Evolutionary conservation across 495 filamentous ascomycete species (phyloP).

Genomic region (Extremus antarcticus): DNA sequence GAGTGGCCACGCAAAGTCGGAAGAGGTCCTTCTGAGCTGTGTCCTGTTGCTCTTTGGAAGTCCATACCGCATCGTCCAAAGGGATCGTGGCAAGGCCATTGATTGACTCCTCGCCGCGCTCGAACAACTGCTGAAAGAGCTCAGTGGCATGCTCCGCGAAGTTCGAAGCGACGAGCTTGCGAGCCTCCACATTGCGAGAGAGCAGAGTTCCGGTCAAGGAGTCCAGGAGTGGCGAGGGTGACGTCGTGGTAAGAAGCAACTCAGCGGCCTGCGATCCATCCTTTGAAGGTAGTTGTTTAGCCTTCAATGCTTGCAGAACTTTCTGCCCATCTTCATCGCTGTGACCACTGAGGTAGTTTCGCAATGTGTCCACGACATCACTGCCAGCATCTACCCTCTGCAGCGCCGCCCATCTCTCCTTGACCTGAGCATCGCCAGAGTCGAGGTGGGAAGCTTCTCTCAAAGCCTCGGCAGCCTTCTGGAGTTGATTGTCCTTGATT

Average conservation of each 20-base stretch:
- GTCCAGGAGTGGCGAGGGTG: slow-evolving; percentile 29
- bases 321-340: slow-evolving; percentile 49
- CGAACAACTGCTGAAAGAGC: slow-evolving; percentile 46
- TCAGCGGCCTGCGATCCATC: slow-evolving; percentile 45
- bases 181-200: slow-evolving; percentile 40
- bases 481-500: neutral
- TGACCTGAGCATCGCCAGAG: slow-evolving; percentile 3
- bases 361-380: neutral
- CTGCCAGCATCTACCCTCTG: neutral
- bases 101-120: slow-evolving; percentile 49
- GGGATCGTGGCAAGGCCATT: slow-evolving; percentile 47
- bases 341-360: slow-evolving; percentile 38
- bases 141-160: slow-evolving; percentile 42
- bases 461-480: slow-evolving; percentile 12
- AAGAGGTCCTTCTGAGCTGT: slow-evolving; percentile 50
- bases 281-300: slow-evolving; percentile 40
- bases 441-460: slow-evolving; percentile 14
- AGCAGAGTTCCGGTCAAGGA: slow-evolving; percentile 51
- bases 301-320: slow-evolving; percentile 43
- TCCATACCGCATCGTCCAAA: slow-evolving; percentile 48
- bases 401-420: slow-evolving; percentile 12
- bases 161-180: slow-evolving; percentile 41
- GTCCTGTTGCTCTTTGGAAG: slow-evolving; percentile 37
- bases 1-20: slow-evolving; percentile 51
- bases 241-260: slow-evolving; percentile 40